These are phyloP conservation scores for Flagelloscypha sp. DNA, from an alignment of 768 basidiomycete species.

Conservation along the genomic window DNA sequence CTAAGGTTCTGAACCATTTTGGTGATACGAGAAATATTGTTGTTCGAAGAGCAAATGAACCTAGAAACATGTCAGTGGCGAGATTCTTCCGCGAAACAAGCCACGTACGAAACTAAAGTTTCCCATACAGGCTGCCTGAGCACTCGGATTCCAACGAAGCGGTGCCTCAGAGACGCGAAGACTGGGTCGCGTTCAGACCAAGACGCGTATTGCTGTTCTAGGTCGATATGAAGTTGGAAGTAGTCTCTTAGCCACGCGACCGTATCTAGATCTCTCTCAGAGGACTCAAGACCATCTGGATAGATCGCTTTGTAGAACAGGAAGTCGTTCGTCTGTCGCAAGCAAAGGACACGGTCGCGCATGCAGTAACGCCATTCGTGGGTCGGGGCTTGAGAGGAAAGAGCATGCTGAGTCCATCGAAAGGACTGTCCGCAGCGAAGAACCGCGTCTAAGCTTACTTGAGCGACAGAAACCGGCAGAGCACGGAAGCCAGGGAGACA, in stretches of 20 bases:
- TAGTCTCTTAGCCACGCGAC: constrained; percentile 74
- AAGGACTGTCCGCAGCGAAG: constrained; percentile 82
- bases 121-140: constrained; percentile 95
- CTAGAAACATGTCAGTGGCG: constrained; percentile 27
- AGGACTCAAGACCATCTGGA: constrained; percentile 33
- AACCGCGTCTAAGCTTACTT: constrained; percentile 72
- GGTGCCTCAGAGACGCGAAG: constrained; percentile 53
- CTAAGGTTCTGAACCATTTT: constrained; percentile 87
- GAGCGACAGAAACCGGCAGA: constrained; percentile 52
- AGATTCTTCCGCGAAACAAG: background rate
- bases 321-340: constrained; percentile 60
- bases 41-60: constrained; percentile 97
- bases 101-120: constrained; percentile 81
- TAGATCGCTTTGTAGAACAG: constrained; percentile 69
- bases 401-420: constrained; percentile 59
- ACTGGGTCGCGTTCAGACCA: constrained; percentile 73
- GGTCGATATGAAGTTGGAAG: constrained; percentile 78
- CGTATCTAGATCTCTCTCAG: constrained; percentile 42
- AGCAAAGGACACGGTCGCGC: constrained; percentile 74
- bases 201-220: constrained; percentile 58
- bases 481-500: constrained; percentile 42
- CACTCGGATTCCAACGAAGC: constrained; percentile 78
- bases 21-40: constrained; percentile 91
- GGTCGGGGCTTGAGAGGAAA: constrained; percentile 20
- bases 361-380: constrained; percentile 77